Conservation (phyloP, 768 basidiomycete genomes). For the Mrakia blollopis region DNA sequence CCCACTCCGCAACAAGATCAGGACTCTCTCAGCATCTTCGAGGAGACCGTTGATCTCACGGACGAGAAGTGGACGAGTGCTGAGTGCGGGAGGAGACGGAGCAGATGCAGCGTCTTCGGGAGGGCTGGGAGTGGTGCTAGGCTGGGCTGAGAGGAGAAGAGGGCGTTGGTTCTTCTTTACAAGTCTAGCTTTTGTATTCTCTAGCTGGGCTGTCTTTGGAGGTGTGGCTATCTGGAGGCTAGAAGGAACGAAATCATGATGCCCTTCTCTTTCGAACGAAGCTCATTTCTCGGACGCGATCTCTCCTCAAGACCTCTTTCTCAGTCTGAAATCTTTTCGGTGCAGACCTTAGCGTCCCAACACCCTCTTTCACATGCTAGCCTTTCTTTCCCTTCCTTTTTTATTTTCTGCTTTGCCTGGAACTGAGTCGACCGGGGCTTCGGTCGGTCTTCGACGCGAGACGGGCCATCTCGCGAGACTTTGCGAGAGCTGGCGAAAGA, state of each 20-base stretch:
- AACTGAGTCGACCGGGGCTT: background rate
- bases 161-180: constrained; percentile 25
- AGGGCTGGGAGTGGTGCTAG: background rate
- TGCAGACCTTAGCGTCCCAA: no score
- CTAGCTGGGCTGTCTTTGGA: constrained; percentile 24
- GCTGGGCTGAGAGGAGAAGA: background rate
- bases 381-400: no score
- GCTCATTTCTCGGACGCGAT: background rate
- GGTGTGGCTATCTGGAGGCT: constrained; percentile 8
- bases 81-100: background rate
- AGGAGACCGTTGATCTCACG: background rate
- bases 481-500: no score
- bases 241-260: background rate
- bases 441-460: background rate
- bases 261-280: no score
- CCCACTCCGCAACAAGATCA: background rate
- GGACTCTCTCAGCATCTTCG: constrained; percentile 16
- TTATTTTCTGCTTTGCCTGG: background rate
- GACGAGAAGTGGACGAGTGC: background rate
- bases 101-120: background rate
- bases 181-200: constrained; percentile 15
- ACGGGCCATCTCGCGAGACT: no score
- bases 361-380: no score
- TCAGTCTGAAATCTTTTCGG: background rate
- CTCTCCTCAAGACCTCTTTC: no score